A percentile compares a stretch with the other conserved stretches of the same genome.
phyloP scores from a whole-genome alignment of 148 eudicot species.

The Camellia granthamiana region DNA sequence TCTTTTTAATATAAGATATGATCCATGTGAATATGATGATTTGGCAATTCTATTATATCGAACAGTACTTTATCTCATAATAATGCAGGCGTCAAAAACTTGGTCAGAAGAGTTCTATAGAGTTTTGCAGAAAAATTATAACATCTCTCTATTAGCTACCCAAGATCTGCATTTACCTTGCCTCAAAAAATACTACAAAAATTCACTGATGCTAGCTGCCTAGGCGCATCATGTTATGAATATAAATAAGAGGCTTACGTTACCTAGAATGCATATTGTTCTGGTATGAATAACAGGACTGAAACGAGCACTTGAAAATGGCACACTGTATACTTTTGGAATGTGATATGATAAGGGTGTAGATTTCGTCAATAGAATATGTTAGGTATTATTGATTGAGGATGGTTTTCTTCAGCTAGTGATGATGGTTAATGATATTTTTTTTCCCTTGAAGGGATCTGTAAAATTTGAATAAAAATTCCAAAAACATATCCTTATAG shows the following conservation, averaged over 20 bases:
- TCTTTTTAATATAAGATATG: background rate
- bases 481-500: background rate
- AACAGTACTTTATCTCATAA: background rate
- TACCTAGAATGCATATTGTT: background rate
- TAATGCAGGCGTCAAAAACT: background rate
- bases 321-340: too few relatives aligned
- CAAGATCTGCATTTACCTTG: background rate
- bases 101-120: background rate
- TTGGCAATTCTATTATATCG: background rate
- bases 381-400: too few relatives aligned
- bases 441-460: background rate
- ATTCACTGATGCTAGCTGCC: too few relatives aligned
- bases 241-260: background rate
- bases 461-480: background rate
- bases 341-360: too few relatives aligned
- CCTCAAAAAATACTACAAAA: background rate
- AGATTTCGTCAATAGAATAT: background rate
- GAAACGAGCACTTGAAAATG: too few relatives aligned
- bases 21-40: background rate
- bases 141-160: background rate
- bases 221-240: background rate
- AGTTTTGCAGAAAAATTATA: background rate
- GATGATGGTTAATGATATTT: background rate
- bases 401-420: too few relatives aligned
- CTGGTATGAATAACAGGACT: background rate